Conservation (phyloP, 164 flowering plant species). For the Dillenia suffruticosa region DNA sequence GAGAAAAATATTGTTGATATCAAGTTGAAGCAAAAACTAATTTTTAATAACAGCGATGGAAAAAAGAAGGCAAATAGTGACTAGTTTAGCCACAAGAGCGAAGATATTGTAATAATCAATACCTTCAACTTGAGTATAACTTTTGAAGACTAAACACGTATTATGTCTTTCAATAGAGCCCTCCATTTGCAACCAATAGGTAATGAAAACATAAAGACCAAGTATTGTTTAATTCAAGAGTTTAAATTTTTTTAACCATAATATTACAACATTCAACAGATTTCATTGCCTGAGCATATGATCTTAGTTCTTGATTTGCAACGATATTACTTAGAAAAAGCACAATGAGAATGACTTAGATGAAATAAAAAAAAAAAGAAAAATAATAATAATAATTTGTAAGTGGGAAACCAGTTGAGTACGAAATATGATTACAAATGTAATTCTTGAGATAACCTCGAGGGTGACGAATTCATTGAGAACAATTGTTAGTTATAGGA, state of each 20-base stretch:
- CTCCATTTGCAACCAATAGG: slow-evolving; percentile 3
- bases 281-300: not conserved
- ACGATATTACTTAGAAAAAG: not conserved
- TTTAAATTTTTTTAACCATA: not conserved
- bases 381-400: too few relatives aligned
- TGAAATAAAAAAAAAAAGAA: not conserved
- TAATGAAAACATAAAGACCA: not conserved
- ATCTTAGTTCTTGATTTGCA: not conserved
- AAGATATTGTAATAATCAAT: not conserved
- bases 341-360: not conserved
- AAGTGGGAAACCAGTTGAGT: not conserved
- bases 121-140: not conserved
- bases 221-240: not conserved
- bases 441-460: too few relatives aligned
- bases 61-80: not conserved
- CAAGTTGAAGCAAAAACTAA: too few relatives aligned
- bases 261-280: not conserved
- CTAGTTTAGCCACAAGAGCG: not conserved
- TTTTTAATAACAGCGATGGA: not conserved
- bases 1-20: too few relatives aligned
- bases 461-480: too few relatives aligned
- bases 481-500: too few relatives aligned
- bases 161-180: not conserved
- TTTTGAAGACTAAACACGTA: not conserved
- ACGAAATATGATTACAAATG: too few relatives aligned